Base-by-base conservation (phyloP, 1,139 yeast species). In the Yamadazyma siamensis region DNA sequence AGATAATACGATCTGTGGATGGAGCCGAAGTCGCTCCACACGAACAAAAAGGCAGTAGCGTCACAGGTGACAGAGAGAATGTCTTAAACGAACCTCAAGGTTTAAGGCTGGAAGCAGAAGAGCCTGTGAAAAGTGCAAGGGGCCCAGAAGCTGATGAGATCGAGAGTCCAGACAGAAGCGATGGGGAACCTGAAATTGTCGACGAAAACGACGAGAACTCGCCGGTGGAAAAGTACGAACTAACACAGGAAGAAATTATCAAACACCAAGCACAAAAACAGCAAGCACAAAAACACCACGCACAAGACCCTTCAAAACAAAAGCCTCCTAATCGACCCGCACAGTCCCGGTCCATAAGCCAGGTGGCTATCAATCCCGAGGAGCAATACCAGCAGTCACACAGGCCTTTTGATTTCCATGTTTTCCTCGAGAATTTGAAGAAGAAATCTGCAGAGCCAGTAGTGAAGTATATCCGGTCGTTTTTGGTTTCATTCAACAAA, bases 361-460 rank as follows among this genome's bases (percentile, higher is more conserved):
- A 36, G 25, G 32, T 40, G 14, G 21, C 39, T 31, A 34, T 44
- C 22, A 33, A 46, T 36, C 38, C 51, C 14, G 27, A 44, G 5
- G 41, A 41, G 17, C 44, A 41, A 20, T 41, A 43, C 21, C 66
- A 63, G 34, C 66, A 57, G 34, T 66, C 73, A 0, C 73, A 67
- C 38, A 52, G 65, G 59, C 61, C 83, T 3, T 85, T 87, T 58
- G 95, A 91, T 52, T 91, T 89, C 54, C 95, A 85, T 49, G 62
- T 70, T 15, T 94, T 94, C 51, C 65, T 89, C 22, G 66, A 71
- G 5, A 87, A 83, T 40, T 67, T 94, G 39, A 78, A 82, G 34
- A 72, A 76, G 36, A 81, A 79, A 43, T 67, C 75, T 33, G 96
- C 97, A 2, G 95, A 87, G 38, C 97, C 98, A 0, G 73, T 89